Evolutionary conservation across 192 early-diverging fungal species (phyloP), one percentile per base, ranked within the genome.

Genomic region (Coemansia sp.): DNA sequence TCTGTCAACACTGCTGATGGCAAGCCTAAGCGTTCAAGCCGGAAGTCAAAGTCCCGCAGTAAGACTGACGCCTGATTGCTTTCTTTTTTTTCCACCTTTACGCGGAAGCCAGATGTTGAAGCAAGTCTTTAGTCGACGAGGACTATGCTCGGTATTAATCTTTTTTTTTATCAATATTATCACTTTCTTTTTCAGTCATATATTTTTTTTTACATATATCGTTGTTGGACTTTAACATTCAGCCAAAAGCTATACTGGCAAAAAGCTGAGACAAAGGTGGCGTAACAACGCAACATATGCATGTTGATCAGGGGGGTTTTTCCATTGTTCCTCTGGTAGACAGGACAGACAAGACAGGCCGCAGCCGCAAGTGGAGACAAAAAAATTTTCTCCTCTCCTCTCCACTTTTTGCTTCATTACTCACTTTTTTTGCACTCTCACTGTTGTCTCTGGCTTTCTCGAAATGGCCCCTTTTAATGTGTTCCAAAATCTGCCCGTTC

Each of bases 21-120:
- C 12, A 66, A 68, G 59, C n/a, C 65, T 38, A 83, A 83, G 76
- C 81, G 76, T 67, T 46, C 76, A 8, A 74, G 70, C 52, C 72
- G 81, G 34, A 83, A 83, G 76, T 11, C 67, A 18, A 83, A 83
- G 81, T 22, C 60, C 20, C 79, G 79, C 68, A 65, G 38, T 41
- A 63, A 63, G 61, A 22, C 66, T 33, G 63, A 60, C 59, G 66
- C 76, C 40, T 68, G 55, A 59, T 15, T 62, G 31, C 65, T 42
- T 27, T 44, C 29, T 34, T 38, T 63, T 24, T 36, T 57, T 57
- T 44, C 38, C 36, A 8, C 38, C 46, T 66, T 46, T 36, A 31
- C 12, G 31, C 20, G 61, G 36, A 9, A 20, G 9, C 22, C 61
- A 63, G 42, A 40, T 20, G n/a, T 34, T 36, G 57, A 16, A 33